Base-by-base conservation (phyloP, 192 early-diverging fungal genomes). In the Coemansia sp. region DNA sequence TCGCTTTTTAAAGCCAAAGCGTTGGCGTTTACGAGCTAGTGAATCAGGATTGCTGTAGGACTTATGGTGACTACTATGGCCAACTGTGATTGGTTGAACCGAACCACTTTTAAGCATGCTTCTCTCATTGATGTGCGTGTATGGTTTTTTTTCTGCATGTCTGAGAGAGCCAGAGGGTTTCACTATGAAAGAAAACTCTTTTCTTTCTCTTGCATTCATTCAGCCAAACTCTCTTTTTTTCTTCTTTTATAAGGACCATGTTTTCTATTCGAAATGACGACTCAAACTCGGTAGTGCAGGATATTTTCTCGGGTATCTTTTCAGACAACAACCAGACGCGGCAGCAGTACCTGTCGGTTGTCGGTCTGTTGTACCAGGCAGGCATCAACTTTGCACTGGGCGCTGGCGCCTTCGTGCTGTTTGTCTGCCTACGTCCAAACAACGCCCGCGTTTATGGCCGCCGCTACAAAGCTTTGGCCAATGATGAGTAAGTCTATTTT, bases 321-420 rank as follows among this genome's bases (percentile, higher is more conserved):
- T 62, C 69, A 10, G 76, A 79, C 46, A 36, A 68, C 34, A 56
- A 23, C 39, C 76, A 78, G 65, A 62, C 62, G 9, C 62, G 56
- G 23, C 53, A 79, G 38, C 65, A 71, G 50, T 69, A 58, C 36
- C 65, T 80, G 26, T 74, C 73, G 0, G 65, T 87, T 18, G 60
- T 80, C 51, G 83, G 85, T 57, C 75, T 88, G 55, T 64, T 70
- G 12, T 76, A 73, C 20, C 86, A 88, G 71, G 68, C 80, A 3
- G 84, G 80, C 9, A 73, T 88, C 20, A 88, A 84, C 51, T 20
- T 82, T 34, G 86, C 67, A 28, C 66, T 84, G 28, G 68, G 81
- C 46, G 61, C 80, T 40, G 82, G 68, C 34, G 66, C 81, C 48
- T 66, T 85, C 15, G 32, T 85, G 16, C 45, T 79, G 11, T 87